Conservation (phyloP, 2,329 filamentous ascomycete genomes). For the Fusarium sp. region DNA sequence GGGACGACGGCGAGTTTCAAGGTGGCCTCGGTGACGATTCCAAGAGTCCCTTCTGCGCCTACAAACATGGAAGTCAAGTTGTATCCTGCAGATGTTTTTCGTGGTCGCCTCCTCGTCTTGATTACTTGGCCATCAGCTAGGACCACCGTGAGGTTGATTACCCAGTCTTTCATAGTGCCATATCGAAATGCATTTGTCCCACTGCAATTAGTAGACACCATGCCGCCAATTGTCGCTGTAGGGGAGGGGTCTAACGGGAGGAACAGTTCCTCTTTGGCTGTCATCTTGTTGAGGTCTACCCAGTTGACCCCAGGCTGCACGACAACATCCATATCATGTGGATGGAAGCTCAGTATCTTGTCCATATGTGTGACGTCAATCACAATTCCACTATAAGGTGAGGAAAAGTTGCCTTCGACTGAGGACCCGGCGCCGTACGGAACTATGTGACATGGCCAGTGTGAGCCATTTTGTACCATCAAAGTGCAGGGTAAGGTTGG, state of each 20-base stretch:
- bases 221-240: conserved; percentile 66
- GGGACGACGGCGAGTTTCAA: conserved; percentile 74
- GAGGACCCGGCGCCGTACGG: conserved; percentile 80
- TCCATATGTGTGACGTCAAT: conserved; percentile 78
- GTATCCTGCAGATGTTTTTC: conserved; percentile 77
- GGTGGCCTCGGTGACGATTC: conserved; percentile 76
- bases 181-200: conserved; percentile 72
- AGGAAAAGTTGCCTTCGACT: conserved; percentile 77
- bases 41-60: conserved; percentile 77
- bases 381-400: conserved; percentile 73
- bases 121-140: conserved; percentile 73
- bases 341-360: conserved; percentile 70
- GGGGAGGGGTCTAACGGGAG: conserved; percentile 77
- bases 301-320: conserved; percentile 76
- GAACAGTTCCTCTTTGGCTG: conserved; percentile 71
- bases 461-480: too few relatives aligned
- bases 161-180: conserved; percentile 82
- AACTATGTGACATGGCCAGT: too few relatives aligned
- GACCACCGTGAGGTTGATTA: conserved; percentile 76
- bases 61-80: conserved; percentile 76
- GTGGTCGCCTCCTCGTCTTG: conserved; percentile 73
- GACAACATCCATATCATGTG: conserved; percentile 76
- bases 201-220: conserved; percentile 75
- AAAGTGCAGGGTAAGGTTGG: too few relatives aligned
- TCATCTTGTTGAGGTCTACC: conserved; percentile 75